Conservation (phyloP, 768 basidiomycete genomes). For the Trametes cingulata region DNA sequence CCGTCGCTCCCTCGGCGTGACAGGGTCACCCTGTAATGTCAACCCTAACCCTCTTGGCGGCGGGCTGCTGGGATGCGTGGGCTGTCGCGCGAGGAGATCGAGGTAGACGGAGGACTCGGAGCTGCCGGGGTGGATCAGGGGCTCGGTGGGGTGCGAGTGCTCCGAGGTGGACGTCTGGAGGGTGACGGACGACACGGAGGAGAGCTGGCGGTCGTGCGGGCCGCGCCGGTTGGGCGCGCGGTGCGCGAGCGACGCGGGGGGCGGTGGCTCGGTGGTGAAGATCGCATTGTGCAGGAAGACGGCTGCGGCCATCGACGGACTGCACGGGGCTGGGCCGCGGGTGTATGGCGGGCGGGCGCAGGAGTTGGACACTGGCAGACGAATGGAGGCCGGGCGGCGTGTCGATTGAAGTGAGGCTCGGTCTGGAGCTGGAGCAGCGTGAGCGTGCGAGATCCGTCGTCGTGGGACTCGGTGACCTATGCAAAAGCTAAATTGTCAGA, state of each 20-base stretch:
- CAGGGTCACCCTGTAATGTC: slow-evolving; percentile 31
- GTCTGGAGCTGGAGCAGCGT: background rate
- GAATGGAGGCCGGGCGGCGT: background rate
- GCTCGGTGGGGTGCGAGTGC: slow-evolving; percentile 34
- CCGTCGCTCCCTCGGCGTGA: slow-evolving; percentile 35
- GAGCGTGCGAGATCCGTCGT: background rate
- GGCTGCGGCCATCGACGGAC: slow-evolving; percentile 49
- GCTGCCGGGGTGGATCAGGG: slow-evolving; percentile 31
- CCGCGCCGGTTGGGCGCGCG: slow-evolving; percentile 2
- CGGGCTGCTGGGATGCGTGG: slow-evolving; percentile 44
- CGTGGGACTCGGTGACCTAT: background rate
- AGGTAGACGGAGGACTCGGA: slow-evolving; percentile 35
- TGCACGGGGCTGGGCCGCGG: background rate
- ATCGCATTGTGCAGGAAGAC: slow-evolving; percentile 58
- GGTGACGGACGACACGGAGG: slow-evolving; percentile 33
- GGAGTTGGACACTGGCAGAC: background rate
- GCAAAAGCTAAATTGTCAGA: slow-evolving; percentile 10
- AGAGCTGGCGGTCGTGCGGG: slow-evolving; percentile 29
- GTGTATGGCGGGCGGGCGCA: background rate
- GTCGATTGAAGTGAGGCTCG: too few relatives aligned
- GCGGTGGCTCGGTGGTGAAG: slow-evolving; percentile 35
- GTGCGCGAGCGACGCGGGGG: slow-evolving; percentile 18
- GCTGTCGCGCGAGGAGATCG: slow-evolving; percentile 40
- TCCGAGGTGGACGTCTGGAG: slow-evolving; percentile 30
- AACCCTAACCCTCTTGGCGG: slow-evolving; percentile 36